Base-by-base conservation (phyloP, 1,284 basidiomycete species). In the Tylopilus sp. region DNA sequence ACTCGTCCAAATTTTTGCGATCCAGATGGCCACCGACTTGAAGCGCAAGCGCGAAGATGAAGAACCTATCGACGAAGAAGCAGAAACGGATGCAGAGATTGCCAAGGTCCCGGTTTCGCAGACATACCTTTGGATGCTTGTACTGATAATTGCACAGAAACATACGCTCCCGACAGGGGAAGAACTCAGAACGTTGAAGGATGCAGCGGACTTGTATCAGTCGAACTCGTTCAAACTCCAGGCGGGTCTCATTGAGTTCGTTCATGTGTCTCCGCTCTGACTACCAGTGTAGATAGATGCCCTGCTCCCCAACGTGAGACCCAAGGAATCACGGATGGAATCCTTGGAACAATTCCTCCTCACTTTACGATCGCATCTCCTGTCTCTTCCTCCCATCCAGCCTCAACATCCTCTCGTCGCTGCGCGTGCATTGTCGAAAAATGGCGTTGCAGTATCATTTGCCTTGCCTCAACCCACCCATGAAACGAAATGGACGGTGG, bases 151-250 rank as follows among this genome's bases (percentile, higher is more conserved):
- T n/a, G n/a, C 15, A n/a, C 49, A 63, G 64, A 64, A 55, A 59
- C 60, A 74, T 44, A 78, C 76, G 52, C 77, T 78, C 9, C 83
- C 82, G 18, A 80, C 79, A 18, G 82, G 83, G 31, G 77, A 86
- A 52, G 92, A 96, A 66, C 74, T 96, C 41, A 79, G 86, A 51
- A 72, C 71, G 6, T 84, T 93, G 53, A 87, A 85, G 63, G 81
- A 91, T 63, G 82, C 92, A 7, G 75, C 81, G 23, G 85, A 92
- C 51, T 74, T 97, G 15, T 92, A 88, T 64, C 77, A 81, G 59
- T 94, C 91, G 0, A 89, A 79, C 46, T 79, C 92, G 1, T 92
- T 97, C 73, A 92, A 91, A 64, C 74, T 93, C 8, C 86, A 92
- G 74, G 88, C 86, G 45, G 34, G 73, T 59, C 15, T 31, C 36